Evolutionary conservation across 1,284 basidiomycete genomes (phyloP).

Genomic region (Neonothopanus nambi): DNA sequence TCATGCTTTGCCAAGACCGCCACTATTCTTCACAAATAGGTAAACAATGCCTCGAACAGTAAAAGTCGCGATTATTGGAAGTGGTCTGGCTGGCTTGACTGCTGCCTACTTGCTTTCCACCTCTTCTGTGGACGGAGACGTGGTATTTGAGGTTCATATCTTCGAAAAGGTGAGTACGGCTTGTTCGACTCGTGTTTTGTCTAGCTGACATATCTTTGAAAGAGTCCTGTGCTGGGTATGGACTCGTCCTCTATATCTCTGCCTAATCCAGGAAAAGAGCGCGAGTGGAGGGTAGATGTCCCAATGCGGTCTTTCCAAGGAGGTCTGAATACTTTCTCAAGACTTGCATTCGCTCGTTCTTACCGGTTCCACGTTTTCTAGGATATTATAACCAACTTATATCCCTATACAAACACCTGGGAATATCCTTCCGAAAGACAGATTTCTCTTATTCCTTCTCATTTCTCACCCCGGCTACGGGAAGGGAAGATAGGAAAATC

Average conservation of each 20-base stretch:
- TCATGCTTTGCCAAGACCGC: too few species aligned
- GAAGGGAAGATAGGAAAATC: conserved; percentile 28
- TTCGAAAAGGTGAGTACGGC: conserved; percentile 64
- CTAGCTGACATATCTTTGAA: conserved; percentile 8
- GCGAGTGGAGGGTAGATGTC: conserved; percentile 62
- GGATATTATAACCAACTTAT: conserved; percentile 75
- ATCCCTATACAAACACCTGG: conserved; percentile 58
- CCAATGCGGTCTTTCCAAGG: conserved; percentile 82
- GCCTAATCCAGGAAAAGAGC: conserved; percentile 28
- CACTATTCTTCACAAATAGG: too few species aligned
- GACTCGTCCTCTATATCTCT: conserved; percentile 54
- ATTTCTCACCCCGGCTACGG: conserved; percentile 31
- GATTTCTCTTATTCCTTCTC: conserved; percentile 77
- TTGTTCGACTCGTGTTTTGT: conserved; percentile 1
- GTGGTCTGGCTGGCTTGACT: conserved; percentile 64
- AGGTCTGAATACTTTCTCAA: conserved; percentile 40
- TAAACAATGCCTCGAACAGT: conserved; percentile 38
- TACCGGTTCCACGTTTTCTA: conserved; percentile 25
- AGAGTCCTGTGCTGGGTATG: conserved; percentile 56
- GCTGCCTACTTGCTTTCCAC: conserved; percentile 59
- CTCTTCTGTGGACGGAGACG: conserved; percentile 23
- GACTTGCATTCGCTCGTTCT: not conserved
- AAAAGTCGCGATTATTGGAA: conserved; percentile 69
- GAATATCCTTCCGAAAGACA: conserved; percentile 48
- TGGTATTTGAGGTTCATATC: conserved; percentile 64